Conservation (phyloP, 2,329 filamentous ascomycete species). For the Lomentospora prolificans region DNA sequence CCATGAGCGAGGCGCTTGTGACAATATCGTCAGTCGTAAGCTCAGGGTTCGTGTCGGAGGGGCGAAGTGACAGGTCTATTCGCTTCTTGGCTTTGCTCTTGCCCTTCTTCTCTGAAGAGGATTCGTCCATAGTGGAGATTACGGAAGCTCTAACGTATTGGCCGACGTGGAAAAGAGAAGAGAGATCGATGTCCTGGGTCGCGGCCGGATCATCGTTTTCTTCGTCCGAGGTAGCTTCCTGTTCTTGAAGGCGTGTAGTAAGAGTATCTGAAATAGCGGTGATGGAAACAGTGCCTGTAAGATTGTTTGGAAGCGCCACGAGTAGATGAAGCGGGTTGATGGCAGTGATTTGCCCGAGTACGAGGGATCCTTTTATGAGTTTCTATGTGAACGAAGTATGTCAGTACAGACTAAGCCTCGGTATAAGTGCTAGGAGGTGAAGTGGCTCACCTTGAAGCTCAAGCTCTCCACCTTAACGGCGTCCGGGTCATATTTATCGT, state of each 20-base stretch:
- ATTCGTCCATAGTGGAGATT: conserved; percentile 62
- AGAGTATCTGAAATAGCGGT: conserved; percentile 82
- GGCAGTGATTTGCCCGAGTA: conserved; percentile 76
- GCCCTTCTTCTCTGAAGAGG: conserved; percentile 33
- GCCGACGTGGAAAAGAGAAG: conserved; percentile 66
- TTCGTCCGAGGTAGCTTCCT: conserved; percentile 46
- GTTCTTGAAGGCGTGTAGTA: conserved; percentile 65
- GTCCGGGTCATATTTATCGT: conserved; percentile 27
- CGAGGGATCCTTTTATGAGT: conserved; percentile 72
- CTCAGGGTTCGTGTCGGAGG: conserved; percentile 66
- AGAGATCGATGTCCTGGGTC: conserved; percentile 58
- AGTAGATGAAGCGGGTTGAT: conserved; percentile 73
- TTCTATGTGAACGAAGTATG: conserved; percentile 41
- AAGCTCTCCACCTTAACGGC: conserved; percentile 72
- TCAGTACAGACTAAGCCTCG: conserved; percentile 1
- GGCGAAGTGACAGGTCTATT: conserved; percentile 80
- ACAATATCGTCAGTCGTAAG: conserved; percentile 65
- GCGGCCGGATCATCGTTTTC: conserved; percentile 37
- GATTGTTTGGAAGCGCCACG: conserved; percentile 82
- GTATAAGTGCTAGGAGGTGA: background rate
- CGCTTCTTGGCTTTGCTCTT: conserved; percentile 66
- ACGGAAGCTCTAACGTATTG: conserved; percentile 85
- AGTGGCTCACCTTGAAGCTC: conserved; percentile 65
- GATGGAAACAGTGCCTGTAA: conserved; percentile 80
- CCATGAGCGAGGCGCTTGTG: conserved; percentile 70